Base-by-base conservation (phyloP, 257 asterid genomes). In the Gentiana dahurica region DNA sequence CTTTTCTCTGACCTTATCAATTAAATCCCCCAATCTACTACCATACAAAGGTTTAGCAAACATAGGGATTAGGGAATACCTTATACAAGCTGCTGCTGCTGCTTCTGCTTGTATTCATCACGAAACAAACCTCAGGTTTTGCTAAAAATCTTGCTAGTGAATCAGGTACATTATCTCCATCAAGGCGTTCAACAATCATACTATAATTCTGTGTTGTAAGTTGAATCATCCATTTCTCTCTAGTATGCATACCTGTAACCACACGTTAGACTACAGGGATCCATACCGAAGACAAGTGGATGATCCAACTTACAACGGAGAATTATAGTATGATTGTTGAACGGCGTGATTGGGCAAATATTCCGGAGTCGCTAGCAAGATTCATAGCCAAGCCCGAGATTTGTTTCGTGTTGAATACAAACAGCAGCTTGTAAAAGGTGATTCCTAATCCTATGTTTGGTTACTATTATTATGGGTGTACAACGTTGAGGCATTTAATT, bases 381-480 rank as follows among this genome's bases (percentile, higher is more conserved):
- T 60, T 60, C 38, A 35, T 60, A 50, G 65, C 57, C 10, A 37
- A 15, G 35, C 65, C 57, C 5, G 49, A 53, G 32, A 49, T 60
- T 8, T 60, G 65, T 49, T 60, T 50, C 47, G 2, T 60, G 24
- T 38, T 8, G 1, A 39, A 38, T 51, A 37, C 49, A 36, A 12
- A 49, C 10, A 47, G 49, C 49, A 49, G 44, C 1, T 59, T 49
- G 38, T 1, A 15, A 9, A 41, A 41, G 46, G 46, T 41, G 9
- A 5, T 41, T 41, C 46, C 46, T 41, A 24, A 24, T 24, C 24
- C 24, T 24, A 0, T 9, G 9, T 2, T 5, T n/a, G 7, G 4
- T 41, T 8, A 11, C 11, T 15, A n/a, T 3, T 41, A 12, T 53
- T 13, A 15, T 8, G 12, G 36, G 5, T 9, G 36, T 33, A 4